Percentiles rank a stretch among this genome's conserved stretches.
These are phyloP conservation scores for Calonectria hongkongensis DNA, from an alignment of 2,329 filamentous ascomycete species.

Conservation along the genomic window DNA sequence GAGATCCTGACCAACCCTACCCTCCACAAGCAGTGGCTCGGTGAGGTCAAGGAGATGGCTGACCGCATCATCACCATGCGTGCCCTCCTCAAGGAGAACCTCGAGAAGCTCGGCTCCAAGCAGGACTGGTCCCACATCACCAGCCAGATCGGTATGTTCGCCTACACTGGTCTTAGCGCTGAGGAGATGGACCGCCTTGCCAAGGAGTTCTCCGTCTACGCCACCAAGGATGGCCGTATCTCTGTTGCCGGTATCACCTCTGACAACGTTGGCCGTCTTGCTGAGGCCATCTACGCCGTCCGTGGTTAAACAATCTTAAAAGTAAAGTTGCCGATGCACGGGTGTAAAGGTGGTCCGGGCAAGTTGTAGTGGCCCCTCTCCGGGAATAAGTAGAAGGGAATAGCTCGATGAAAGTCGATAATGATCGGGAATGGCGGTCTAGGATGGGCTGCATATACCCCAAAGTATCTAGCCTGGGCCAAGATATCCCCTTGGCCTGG, in stretches of 20 bases:
- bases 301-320: slow-evolving; percentile 73
- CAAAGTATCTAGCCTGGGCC: slow-evolving; percentile 48
- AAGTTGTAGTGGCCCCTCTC: slow-evolving; percentile 7
- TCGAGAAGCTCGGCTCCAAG: slow-evolving; percentile 95
- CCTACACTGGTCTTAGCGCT: slow-evolving; percentile 93
- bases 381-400: slow-evolving; percentile 42
- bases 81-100: slow-evolving; percentile 92
- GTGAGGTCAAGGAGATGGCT: slow-evolving; percentile 98
- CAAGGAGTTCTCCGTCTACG: slow-evolving; percentile 98
- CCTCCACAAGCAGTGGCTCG: slow-evolving; percentile 95
- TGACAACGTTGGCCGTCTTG: slow-evolving; percentile 86
- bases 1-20: slow-evolving; percentile 91
- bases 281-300: slow-evolving; percentile 89
- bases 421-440: slow-evolving; percentile 44
- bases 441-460: slow-evolving; percentile 51
- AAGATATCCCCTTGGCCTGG: slow-evolving; percentile 32
- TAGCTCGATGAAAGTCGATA: slow-evolving; percentile 29
- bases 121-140: slow-evolving; percentile 99
- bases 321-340: slow-evolving; percentile 21
- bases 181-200: slow-evolving; percentile 94
- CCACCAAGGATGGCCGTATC: slow-evolving; percentile 93
- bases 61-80: slow-evolving; percentile 99
- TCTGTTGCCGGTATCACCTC: slow-evolving; percentile 89
- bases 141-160: slow-evolving; percentile 99
- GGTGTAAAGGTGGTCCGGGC: slow-evolving; percentile 28